Percentiles rank a stretch among this genome's conserved stretches.
These are phyloP conservation scores for Viridothelium virens DNA, from an alignment of 495 filamentous ascomycete genomes.

Conservation along the genomic window DNA sequence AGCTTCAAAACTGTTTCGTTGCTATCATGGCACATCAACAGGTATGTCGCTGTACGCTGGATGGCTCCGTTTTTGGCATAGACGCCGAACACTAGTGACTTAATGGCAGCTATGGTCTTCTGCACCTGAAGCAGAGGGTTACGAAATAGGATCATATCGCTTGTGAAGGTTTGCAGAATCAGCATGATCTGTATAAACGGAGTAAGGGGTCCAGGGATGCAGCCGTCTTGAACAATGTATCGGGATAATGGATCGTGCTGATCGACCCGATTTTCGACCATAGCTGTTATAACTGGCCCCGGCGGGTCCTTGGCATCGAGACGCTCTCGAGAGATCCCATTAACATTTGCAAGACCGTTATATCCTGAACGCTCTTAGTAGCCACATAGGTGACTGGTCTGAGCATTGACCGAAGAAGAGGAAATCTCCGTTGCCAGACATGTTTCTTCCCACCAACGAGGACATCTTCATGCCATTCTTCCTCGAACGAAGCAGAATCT, in stretches of 20 bases:
- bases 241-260: constrained; percentile 3
- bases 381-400: neutral
- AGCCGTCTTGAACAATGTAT: neutral
- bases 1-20: neutral
- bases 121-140: neutral
- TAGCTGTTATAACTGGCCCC: constrained; percentile 5
- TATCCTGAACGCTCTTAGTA: neutral
- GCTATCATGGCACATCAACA: constrained; percentile 7
- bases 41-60: constrained; percentile 7
- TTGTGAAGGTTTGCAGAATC: constrained; percentile 6
- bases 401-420: neutral
- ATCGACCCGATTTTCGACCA: constrained; percentile 2
- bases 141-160: neutral
- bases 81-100: neutral
- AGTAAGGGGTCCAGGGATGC: constrained; percentile 1
- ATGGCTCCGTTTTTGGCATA: constrained; percentile 4
- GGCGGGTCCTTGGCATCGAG: neutral
- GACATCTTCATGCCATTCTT: constrained; percentile 3
- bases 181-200: constrained; percentile 7
- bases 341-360: neutral
- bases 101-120: neutral
- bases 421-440: constrained; percentile 9
- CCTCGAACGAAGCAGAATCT: neutral
- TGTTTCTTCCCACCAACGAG: neutral
- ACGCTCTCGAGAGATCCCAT: neutral